Conservation (phyloP, 345 rosid species). For the Linum usitatissimum region DNA sequence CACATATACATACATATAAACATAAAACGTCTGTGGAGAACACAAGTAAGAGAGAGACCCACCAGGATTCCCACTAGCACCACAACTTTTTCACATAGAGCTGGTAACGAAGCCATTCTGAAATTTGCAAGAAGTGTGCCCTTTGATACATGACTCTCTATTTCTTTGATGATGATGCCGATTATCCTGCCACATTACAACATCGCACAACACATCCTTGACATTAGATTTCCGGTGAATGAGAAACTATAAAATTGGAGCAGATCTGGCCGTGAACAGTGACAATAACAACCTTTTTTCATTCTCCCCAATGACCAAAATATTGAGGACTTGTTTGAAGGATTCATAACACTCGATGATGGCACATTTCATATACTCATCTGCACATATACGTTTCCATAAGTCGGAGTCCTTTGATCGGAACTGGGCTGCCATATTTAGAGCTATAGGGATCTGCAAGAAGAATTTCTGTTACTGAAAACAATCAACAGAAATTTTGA, state of each 20-base stretch:
- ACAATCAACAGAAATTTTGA: background rate
- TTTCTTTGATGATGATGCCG: slow-evolving; percentile 77
- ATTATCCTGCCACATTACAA: slow-evolving; percentile 53
- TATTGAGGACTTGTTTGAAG: slow-evolving; percentile 33
- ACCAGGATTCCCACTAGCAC: slow-evolving; percentile 87
- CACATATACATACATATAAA: background rate
- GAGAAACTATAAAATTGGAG: background rate
- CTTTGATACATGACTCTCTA: slow-evolving; percentile 79
- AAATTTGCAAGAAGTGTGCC: slow-evolving; percentile 74
- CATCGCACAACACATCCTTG: background rate
- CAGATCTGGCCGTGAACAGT: background rate
- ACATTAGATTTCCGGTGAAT: background rate
- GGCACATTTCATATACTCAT: slow-evolving; percentile 44
- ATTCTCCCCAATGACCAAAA: slow-evolving; percentile 34
- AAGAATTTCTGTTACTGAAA: slow-evolving; percentile 3
- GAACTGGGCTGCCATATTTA: slow-evolving; percentile 60
- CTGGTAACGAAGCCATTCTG: slow-evolving; percentile 74
- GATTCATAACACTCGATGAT: slow-evolving; percentile 47
- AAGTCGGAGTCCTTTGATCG: slow-evolving; percentile 38
- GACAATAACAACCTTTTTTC: slow-evolving; percentile 36
- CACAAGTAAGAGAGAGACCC: slow-evolving; percentile 22
- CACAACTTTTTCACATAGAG: slow-evolving; percentile 66
- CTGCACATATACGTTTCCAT: slow-evolving; percentile 36
- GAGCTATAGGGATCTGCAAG: slow-evolving; percentile 45
- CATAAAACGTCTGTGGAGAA: background rate